These are phyloP conservation scores for Solanum boliviense DNA, from an alignment of 257 asterid genomes.

Conservation along the genomic window DNA sequence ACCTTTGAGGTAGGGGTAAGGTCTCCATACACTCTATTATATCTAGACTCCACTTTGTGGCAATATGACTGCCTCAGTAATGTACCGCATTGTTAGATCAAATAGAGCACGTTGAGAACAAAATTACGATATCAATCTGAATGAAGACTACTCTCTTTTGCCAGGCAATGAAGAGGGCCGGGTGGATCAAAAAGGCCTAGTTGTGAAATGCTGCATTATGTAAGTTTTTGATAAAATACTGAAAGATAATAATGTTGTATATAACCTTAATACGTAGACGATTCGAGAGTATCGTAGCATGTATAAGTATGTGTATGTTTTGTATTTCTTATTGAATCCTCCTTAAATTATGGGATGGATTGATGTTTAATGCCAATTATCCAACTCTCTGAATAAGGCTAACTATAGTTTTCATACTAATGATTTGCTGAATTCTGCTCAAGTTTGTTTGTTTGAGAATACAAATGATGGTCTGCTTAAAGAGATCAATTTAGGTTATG, in stretches of 20 bases:
- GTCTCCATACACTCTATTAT: not conserved
- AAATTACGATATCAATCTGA: not conserved
- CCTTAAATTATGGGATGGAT: not conserved
- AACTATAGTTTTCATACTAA: not conserved
- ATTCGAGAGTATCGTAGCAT: not conserved
- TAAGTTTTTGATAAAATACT: conserved; percentile 9
- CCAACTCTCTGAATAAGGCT: not conserved
- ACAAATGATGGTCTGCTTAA: not conserved
- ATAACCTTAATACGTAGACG: conserved; percentile 2
- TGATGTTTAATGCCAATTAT: not conserved
- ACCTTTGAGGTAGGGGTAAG: not conserved
- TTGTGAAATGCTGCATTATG: conserved; percentile 62
- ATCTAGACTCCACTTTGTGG: not conserved
- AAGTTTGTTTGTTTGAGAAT: not conserved
- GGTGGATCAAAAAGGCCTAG: conserved; percentile 65
- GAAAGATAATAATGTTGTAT: conserved; percentile 14
- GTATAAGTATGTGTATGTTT: not conserved
- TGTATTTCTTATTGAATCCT: not conserved
- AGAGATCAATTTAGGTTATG: not conserved
- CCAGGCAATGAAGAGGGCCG: conserved; percentile 66
- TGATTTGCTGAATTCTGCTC: not conserved
- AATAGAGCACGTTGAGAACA: not conserved
- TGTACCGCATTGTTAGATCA: not conserved
- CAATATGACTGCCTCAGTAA: not conserved
- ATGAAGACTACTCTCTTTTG: not conserved